Base-by-base conservation (phyloP, 371 early-diverging fungal genomes). In the Mortierella sp. region DNA sequence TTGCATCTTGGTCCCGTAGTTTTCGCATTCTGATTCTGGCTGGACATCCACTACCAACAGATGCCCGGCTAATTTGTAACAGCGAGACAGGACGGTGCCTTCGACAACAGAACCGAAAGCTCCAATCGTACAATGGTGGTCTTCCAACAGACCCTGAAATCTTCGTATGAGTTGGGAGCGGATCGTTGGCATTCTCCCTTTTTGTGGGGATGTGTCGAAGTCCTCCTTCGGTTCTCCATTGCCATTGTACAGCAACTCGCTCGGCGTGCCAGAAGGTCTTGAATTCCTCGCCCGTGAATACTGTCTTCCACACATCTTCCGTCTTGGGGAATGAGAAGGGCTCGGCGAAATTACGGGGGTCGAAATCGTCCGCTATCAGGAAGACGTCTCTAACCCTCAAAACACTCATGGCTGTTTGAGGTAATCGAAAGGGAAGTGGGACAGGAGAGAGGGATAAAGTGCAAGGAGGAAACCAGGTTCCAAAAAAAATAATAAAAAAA, bases 1-100 rank as follows among this genome's bases (percentile, higher is more conserved):
- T 50, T 25, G 19, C 47, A 50, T 48, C 61, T 61, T 30, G 6
- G 4, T 9, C 61, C 5, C 26, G 28, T 23, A 51, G 62, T 21
- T 62, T 62, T 30, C 23, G 28, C 62, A 62, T 62, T 51, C 30
- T 48, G 51, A 62, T 62, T 51, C 50, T n/a, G 37, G 29, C 62
- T 62, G 62, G 51, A 30, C 50, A 62, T 19, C 21, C 37, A 21
- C 30, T 48, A 37, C 52, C 62, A 37, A 62, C 62, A 51, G 62
- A 29, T 15, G n/a, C 30, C 30, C 52, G 48, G 30, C 50, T 30
- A 15, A 62, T 62, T 44, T 21, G 21, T 25, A 60, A 19, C 12
- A n/a, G 29, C 18, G 7, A 25, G 21, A 25, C n/a, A 37, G 30
- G 50, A 19, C 62, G 48, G 28, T 60, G 26, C 46, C 60, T 7